Evolutionary conservation across 441 rosid genomes (phyloP), one percentile per base, ranked within the genome.

Genomic region (Pelargonium australe): DNA sequence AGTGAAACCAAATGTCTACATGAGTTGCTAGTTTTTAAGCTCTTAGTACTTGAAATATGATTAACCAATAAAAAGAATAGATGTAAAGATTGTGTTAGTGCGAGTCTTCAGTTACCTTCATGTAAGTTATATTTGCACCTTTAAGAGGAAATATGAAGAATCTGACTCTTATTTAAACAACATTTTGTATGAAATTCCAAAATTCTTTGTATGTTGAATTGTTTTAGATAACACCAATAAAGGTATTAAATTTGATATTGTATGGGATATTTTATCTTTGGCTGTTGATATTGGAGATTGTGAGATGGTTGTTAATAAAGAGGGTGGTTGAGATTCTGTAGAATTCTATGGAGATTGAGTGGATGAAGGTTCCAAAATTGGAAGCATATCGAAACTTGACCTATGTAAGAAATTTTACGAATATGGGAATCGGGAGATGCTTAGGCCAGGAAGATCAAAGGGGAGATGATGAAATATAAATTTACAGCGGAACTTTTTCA

Each of bases 21-120:
- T 53, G 60, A 37, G 57, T 53, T 14, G 17, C 16, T 53, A 7
- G 60, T 37, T 37, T 37, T 37, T 37, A 53, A 14, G 7, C 14
- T 17, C n/a, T 53, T 14, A 53, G 60, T 53, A 53, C 60, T 53
- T 53, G 60, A 53, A 49, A 49, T 49, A 49, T n/a, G 57, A 5
- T 49, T 49, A n/a, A 49, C 57, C 17, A 49, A 13, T 49, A 10
- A 4, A 49, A 49, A 49, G 57, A 49, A 37, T 37, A 37, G 41
- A 37, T 37, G 5, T 37, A 49, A 49, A 49, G 57, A 49, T n/a
- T 49, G 57, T 49, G 5, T 49, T 13, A 49, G 57, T 49, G 5
- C 3, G 57, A 13, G 16, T 49, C 57, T 49, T 49, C 57, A 49
- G 6, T 13, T 10, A 11, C 13, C n/a, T 47, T 47, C 14, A 47